Base-by-base conservation (phyloP, 768 basidiomycete genomes). In the Asterophora lycoperdoides region DNA sequence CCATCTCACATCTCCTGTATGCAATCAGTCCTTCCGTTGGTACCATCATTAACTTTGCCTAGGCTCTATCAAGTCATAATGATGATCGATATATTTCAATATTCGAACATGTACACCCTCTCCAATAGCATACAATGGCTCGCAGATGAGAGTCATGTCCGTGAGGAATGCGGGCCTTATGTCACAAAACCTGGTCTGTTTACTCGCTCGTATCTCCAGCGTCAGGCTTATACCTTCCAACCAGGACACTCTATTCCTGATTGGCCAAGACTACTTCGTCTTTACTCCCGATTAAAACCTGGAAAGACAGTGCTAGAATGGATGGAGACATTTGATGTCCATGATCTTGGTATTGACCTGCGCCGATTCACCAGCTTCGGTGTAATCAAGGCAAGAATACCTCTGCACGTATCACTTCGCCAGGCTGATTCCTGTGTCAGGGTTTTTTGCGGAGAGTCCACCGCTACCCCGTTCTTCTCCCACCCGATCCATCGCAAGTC, bases 1-100 rank as follows among this genome's bases (percentile, higher is more conserved):
- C 93, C 8, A 83, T 99, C 43, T 84, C 89, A 14, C 96, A 99
- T 69, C 78, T 99, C 23, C 67, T 99, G 92, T 96, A 57, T 68
- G 87, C 20, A 30, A 19, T 17, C 9, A 18, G 36, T 20, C 20
- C 23, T 13, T 38, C 39, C 28, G 37, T 15, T 23, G 38, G 10
- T 23, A n/a, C 33, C 37, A 23, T 51, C n/a, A 20, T 44, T 58
- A 43, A 60, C 37, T 19, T 18, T 17, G 3, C 48, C 14, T 38
- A 94, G 92, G 37, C 96, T 93, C 61, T 97, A 98, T 63, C 92
- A 96, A 69, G 93, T 94, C 35, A 83, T 96, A 55, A 93, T 98
- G 88, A 88, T 84, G 54, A 83, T 94, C 46, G 96, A 99, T 69
- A 91, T 98, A 37, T 99, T 99, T 64, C 94, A 96, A 64, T 95